Conservation (phyloP, 805 yeast genomes). For the Lachancea dasiensis region DNA sequence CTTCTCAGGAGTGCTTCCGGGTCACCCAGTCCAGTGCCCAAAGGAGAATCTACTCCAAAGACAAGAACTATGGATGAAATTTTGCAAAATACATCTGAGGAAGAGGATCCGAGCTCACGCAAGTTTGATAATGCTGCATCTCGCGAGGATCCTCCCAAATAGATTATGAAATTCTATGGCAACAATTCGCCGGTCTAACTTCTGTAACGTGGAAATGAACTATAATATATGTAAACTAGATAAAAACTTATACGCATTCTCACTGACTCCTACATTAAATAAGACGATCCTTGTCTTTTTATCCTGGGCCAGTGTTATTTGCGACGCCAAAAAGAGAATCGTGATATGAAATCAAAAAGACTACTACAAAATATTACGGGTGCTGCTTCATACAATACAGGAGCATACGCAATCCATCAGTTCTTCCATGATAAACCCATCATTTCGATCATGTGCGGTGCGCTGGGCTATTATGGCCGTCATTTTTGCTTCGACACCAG, state of each 20-base stretch:
- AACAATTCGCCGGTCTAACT: too few relatives aligned
- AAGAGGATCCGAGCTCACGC: background rate
- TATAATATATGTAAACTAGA: background rate
- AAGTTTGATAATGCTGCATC: background rate
- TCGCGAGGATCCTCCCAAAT: too few relatives aligned
- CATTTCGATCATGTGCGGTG: too few relatives aligned
- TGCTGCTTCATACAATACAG: too few relatives aligned
- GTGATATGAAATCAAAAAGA: too few relatives aligned
- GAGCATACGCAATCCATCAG: too few relatives aligned
- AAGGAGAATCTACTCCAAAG: background rate
- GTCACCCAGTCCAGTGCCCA: conserved; percentile 2
- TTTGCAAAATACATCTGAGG: background rate
- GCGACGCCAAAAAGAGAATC: background rate
- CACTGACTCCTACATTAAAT: background rate
- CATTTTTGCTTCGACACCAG: background rate
- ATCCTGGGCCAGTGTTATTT: background rate
- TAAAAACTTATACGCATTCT: background rate
- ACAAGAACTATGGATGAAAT: conserved; percentile 2
- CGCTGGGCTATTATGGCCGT: background rate
- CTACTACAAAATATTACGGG: too few relatives aligned
- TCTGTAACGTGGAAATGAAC: too few relatives aligned
- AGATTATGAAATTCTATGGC: too few relatives aligned
- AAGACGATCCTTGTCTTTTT: background rate
- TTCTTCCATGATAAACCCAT: too few relatives aligned
- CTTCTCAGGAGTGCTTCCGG: conserved; percentile 7